Base-by-base conservation (phyloP, 495 filamentous ascomycete species). In the Lophiotrema nucula region DNA sequence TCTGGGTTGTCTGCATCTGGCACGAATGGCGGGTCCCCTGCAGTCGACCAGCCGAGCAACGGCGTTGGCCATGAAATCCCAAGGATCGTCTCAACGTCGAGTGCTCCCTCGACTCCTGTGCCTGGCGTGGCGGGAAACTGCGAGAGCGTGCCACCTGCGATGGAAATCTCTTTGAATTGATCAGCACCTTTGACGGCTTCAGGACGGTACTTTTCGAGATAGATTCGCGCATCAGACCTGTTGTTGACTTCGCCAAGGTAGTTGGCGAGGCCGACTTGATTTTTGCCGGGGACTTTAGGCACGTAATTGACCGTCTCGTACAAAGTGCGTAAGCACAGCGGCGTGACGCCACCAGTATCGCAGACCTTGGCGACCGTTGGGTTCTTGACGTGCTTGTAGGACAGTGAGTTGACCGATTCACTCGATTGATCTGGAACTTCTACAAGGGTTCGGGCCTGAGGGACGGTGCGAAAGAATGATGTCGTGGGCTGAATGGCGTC, bases 401-500 rank as follows among this genome's bases (percentile, higher is more conserved):
- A 31, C 4, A 45, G 46, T 23, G 60, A 24, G 24, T 4, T 6
- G 8, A 10, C 4, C 22, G n/a, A 16, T 66, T 46, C 13, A 62
- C 61, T 53, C 74, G 72, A 61, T 86, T 85, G 11, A 79, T 28
- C 37, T 8, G 50, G 33, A 5, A 35, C 33, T 21, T 54, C 44
- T 10, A 21, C 3, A 21, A 33, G 6, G 42, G 43, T 58, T 10
- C 62, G 62, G 51, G 61, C 61, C 25, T 62, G 49, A 16, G 48
- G 2, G 66, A 53, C 42, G 70, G 70, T 43, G 66, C 59, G 39
- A 69, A 58, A 38, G 72, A 67, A 35, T 74, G 66, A 82, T 37
- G 79, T 86, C 12, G 82, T 86, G 21, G 83, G 81, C 69, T 87
- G 84, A 26, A 87, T 79, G 5, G 80, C 76, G 47, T 82, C 78